Evolutionary conservation across 75 land plant genomes (phyloP), one percentile per base, ranked within the genome.

Genomic region (Pinus albicaulis): DNA sequence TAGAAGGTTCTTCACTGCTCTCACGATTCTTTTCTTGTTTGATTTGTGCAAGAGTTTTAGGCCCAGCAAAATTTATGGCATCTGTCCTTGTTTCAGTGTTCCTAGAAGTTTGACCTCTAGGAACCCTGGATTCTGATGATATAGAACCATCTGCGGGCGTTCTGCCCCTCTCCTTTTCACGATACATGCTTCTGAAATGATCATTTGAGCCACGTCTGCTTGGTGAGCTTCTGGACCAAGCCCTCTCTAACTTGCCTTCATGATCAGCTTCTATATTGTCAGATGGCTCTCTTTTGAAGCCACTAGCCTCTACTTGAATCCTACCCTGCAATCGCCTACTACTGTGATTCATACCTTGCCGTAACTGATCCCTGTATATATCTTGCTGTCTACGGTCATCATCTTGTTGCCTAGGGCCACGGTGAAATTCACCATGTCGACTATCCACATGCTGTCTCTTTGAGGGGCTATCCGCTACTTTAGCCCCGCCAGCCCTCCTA

Each of bases 31-130:
- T 90, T 59, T 80, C 83, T 28, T 87, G 83, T 74, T 80, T 81
- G 55, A 90, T 83, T 79, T 90, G 88, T 70, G 85, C 83, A 60
- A 90, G 80, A 52, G 79, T 90, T 73, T 90, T 90, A 28, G 92
- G 92, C 28, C 82, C 85, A 61, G 82, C 81, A 79, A 90, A 90
- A 55, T 79, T 56, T 25, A 81, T 16, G 34, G 61, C 57, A 24
- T 76, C 80, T 56, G 90, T 76, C 69, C 84, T 80, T 48, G 79
- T 76, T 13, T 83, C 90, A 79, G 80, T 82, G 52, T 57, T 34
- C 62, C 34, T 78, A 41, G 17, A 36, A 78, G 3, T 22, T 28
- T 72, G 75, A 56, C 55, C 59, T 78, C 80, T 65, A n/a, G 38
- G 53, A 0, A 12, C 17, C 61, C 80, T 73, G 44, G 14, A 56